Conservation (phyloP, 2,329 filamentous ascomycete genomes). For the Macroventuria anomochaeta region DNA sequence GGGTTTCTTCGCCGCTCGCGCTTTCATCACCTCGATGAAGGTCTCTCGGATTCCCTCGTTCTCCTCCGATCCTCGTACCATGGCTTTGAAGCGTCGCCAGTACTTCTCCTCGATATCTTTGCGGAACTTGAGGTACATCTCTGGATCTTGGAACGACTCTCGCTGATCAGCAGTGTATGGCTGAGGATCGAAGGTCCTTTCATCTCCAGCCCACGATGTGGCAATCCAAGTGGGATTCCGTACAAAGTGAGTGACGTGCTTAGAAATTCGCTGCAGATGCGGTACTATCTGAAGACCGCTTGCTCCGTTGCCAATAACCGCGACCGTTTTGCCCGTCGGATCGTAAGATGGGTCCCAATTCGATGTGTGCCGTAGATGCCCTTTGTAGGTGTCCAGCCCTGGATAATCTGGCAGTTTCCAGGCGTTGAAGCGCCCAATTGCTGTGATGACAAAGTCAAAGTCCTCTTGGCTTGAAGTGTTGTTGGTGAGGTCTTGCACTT, state of each 20-base stretch:
- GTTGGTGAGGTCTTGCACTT: conserved; percentile 59
- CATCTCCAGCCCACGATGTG: conserved; percentile 60
- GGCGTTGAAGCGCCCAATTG: conserved; percentile 40
- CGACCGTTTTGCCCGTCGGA: conserved; percentile 63
- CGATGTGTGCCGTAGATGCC: conserved; percentile 39
- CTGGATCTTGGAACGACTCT: conserved; percentile 65
- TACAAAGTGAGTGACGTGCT: conserved; percentile 59
- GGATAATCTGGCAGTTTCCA: conserved; percentile 43
- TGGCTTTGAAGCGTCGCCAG: conserved; percentile 59
- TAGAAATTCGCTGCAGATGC: conserved; percentile 62
- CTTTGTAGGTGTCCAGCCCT: conserved; percentile 38
- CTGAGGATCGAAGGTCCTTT: conserved; percentile 52
- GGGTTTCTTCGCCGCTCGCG: conserved; percentile 49
- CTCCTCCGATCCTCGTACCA: conserved; percentile 47
- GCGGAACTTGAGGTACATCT: conserved; percentile 61
- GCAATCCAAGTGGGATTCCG: conserved; percentile 64
- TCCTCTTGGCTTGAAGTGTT: conserved; percentile 27
- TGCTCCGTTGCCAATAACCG: conserved; percentile 69
- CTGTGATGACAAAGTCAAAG: conserved; percentile 49
- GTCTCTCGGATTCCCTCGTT: conserved; percentile 41
- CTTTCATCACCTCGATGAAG: conserved; percentile 47
- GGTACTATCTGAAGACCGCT: conserved; percentile 69
- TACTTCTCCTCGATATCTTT: conserved; percentile 61
- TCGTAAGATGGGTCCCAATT: conserved; percentile 52
- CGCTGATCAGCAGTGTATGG: conserved; percentile 59